Percentiles rank a stretch among this genome's conserved stretches.
These are phyloP conservation scores for Colletotrichum lindemuthianum DNA, from an alignment of 2,329 filamentous ascomycete species.

Conservation along the genomic window DNA sequence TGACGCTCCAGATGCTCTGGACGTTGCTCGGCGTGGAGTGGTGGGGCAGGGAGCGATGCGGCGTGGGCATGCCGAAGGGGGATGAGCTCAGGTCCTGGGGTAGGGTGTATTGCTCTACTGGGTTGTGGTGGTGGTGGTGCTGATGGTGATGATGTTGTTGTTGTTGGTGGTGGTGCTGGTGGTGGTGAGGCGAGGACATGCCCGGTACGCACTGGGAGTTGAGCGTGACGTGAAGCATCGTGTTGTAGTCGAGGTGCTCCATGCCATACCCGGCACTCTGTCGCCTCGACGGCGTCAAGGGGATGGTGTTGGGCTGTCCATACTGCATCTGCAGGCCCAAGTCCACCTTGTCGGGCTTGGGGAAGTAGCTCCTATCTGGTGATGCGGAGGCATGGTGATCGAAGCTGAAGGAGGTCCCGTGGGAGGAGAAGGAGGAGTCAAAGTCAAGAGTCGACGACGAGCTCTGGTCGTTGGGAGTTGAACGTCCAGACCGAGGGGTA, in stretches of 20 bases:
- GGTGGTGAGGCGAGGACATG: constrained; percentile 33
- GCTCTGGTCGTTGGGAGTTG: constrained; percentile 49
- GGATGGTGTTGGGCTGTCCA: constrained; percentile 17
- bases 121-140: not conserved
- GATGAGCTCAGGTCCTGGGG: constrained; percentile 36
- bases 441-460: constrained; percentile 47
- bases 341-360: constrained; percentile 30
- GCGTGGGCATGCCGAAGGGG: constrained; percentile 36
- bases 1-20: constrained; percentile 51
- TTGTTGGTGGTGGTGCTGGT: constrained; percentile 10
- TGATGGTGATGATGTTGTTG: constrained; percentile 12
- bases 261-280: constrained; percentile 38
- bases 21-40: constrained; percentile 50
- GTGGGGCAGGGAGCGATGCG: constrained; percentile 42
- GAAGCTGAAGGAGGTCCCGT: constrained; percentile 38
- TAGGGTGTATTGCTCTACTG: constrained; percentile 29
- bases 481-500: constrained; percentile 56
- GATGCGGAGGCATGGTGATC: constrained; percentile 26
- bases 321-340: constrained; percentile 31
- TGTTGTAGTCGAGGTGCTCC: constrained; percentile 48
- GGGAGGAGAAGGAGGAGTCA: constrained; percentile 45
- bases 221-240: constrained; percentile 46
- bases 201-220: constrained; percentile 35
- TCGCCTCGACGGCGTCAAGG: constrained; percentile 32
- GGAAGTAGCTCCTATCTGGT: constrained; percentile 34